Percentiles rank a stretch among this genome's conserved stretches.
These are phyloP conservation scores for Suillus paluster DNA, from an alignment of 768 basidiomycete species.

Conservation along the genomic window DNA sequence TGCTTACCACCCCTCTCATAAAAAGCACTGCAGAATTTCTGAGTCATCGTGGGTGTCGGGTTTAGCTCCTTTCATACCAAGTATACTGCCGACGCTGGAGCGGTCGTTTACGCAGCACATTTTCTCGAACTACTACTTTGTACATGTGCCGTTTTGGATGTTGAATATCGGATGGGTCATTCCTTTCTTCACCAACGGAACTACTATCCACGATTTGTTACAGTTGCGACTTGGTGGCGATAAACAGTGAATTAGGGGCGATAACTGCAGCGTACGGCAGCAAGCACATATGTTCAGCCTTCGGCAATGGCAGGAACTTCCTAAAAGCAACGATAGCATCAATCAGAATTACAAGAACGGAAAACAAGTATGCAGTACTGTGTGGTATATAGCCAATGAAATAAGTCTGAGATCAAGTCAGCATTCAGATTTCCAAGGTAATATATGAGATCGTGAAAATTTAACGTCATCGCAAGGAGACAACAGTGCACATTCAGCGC, in stretches of 20 bases:
- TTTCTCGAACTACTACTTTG: background rate
- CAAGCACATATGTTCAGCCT: background rate
- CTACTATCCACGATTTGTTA: too few species aligned
- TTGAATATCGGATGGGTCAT: background rate
- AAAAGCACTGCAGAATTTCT: background rate
- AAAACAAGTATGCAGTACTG: background rate
- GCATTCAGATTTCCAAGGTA: background rate
- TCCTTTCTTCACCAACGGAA: too few species aligned
- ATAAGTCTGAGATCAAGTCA: constrained; percentile 10
- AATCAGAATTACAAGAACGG: constrained; percentile 12
- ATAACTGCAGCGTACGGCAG: background rate
- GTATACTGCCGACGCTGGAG: background rate
- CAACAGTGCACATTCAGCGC: constrained; percentile 7
- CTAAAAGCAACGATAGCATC: constrained; percentile 6
- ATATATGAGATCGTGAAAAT: constrained; percentile 2
- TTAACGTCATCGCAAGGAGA: background rate
- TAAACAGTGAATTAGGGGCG: background rate
- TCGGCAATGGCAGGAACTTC: too few species aligned
- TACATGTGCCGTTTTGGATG: background rate
- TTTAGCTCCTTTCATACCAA: background rate
- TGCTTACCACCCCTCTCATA: background rate
- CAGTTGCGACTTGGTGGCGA: background rate
- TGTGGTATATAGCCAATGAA: constrained; percentile 4
- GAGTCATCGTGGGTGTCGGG: background rate
- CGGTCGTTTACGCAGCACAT: background rate